Conservation (phyloP, 176 grass and related monocot genomes). For the Puccinellia tenuiflora region DNA sequence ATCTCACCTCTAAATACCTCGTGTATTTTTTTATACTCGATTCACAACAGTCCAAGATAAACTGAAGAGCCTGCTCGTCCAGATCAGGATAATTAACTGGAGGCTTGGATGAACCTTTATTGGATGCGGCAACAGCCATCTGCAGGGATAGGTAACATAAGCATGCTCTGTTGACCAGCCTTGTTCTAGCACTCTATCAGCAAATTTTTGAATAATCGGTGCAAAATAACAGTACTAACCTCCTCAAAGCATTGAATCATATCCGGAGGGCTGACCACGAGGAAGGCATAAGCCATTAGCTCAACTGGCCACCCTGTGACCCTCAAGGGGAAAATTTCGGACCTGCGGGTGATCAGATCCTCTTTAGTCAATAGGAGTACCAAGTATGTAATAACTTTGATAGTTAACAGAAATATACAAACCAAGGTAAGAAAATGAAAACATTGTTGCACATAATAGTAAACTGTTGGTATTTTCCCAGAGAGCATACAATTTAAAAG, state of each 20-base stretch:
- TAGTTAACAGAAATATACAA: constrained; percentile 1
- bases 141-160: constrained; percentile 36
- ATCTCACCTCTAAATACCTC: constrained; percentile 71
- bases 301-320: constrained; percentile 94
- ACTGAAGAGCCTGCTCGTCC: constrained; percentile 88
- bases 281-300: constrained; percentile 92
- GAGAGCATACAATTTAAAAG: neutral
- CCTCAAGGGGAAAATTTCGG: constrained; percentile 82
- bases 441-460: neutral
- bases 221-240: constrained; percentile 46
- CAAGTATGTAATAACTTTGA: neutral
- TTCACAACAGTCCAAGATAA: constrained; percentile 88
- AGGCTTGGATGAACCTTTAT: constrained; percentile 50
- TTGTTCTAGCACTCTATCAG: neutral
- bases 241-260: constrained; percentile 67
- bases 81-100: constrained; percentile 63
- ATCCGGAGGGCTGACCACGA: constrained; percentile 78
- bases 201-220: neutral
- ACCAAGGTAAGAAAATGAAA: constrained; percentile 6
- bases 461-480: neutral
- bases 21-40: constrained; percentile 69
- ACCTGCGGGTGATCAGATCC: constrained; percentile 37
- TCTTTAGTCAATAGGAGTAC: constrained; percentile 18
- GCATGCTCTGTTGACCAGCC: neutral
- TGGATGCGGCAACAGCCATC: constrained; percentile 86